Base-by-base conservation (phyloP, 305 asterid genomes). In the Rubia peregrina region DNA sequence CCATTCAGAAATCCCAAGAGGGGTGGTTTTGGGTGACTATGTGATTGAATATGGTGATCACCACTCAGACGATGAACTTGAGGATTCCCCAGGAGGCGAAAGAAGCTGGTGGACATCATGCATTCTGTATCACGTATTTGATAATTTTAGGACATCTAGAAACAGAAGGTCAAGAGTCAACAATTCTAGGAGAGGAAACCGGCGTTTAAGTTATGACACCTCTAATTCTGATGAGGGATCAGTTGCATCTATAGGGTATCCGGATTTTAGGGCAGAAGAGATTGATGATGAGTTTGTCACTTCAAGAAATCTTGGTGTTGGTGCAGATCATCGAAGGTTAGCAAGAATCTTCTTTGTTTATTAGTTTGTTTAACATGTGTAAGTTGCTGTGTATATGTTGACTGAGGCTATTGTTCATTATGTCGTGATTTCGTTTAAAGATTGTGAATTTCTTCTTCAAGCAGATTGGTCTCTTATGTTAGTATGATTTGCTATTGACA, bases 61-160 rank as follows among this genome's bases (percentile, higher is more conserved):
- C 71, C 78, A 88, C 75, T 88, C 93, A 21, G 93, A 89, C 36
- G 95, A 90, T 74, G 95, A 87, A 62, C 84, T 81, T 61, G 97
- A 86, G 26, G 87, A 85, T 61, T 86, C 86, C 71, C 95, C 73
- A 33, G 81, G 85, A 70, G 83, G 79, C 22, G 83, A 83, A 71
- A 81, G 96, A 38, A 90, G 85, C 40, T 90, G 95, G 95, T 88
- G 90, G 89, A 84, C 89, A 1, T 90, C 97, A 16, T 88, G 97
- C 78, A 88, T 90, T 67, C 78, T 90, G n/a, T 88, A 85, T 83
- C 88, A 88, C 70, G 93, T 87, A 57, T 88, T 88, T 79, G 88
- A 86, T 48, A 88, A 85, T 43, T 85, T 84, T 76, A 82, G 95
- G 83, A 61, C 78, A 16, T 88, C 93, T 41, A 90, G 97, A 80